Evolutionary conservation across 352 stramenopile genomes (phyloP).

Genomic region (Globisporangium splendens): DNA sequence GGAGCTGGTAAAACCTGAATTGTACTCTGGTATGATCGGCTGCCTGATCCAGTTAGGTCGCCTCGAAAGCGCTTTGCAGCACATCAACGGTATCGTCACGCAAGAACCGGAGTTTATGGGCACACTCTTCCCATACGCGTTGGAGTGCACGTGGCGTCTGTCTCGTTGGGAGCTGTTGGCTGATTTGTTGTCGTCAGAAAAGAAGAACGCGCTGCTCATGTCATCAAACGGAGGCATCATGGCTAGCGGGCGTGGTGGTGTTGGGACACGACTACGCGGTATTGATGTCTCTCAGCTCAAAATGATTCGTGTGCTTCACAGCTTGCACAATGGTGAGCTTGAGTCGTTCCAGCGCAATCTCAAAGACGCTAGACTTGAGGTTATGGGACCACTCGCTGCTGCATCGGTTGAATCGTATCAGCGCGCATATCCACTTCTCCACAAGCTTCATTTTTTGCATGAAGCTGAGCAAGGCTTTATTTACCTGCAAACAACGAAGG

Average conservation of each 20-base stretch:
- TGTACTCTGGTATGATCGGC: constrained; percentile 81
- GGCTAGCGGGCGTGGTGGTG: background rate
- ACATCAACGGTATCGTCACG: constrained; percentile 84
- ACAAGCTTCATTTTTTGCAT: constrained; percentile 76
- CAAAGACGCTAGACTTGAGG: constrained; percentile 55
- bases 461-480: constrained; percentile 74
- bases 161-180: constrained; percentile 79
- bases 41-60: constrained; percentile 83
- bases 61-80: constrained; percentile 79
- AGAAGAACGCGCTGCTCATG: constrained; percentile 57
- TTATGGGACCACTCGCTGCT: constrained; percentile 68
- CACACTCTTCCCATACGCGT: constrained; percentile 75
- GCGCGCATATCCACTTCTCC: constrained; percentile 65
- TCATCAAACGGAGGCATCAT: constrained; percentile 18
- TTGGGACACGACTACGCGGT: constrained; percentile 36
- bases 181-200: constrained; percentile 72
- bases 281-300: constrained; percentile 74
- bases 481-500: constrained; percentile 34
- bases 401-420: constrained; percentile 77
- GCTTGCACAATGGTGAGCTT: constrained; percentile 54
- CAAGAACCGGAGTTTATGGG: constrained; percentile 73
- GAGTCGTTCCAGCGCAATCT: constrained; percentile 59
- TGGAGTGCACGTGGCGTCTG: constrained; percentile 85
- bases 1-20: constrained; percentile 53
- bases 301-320: constrained; percentile 79